Conservation (phyloP, 345 rosid species). For the Luvunga scandens region DNA sequence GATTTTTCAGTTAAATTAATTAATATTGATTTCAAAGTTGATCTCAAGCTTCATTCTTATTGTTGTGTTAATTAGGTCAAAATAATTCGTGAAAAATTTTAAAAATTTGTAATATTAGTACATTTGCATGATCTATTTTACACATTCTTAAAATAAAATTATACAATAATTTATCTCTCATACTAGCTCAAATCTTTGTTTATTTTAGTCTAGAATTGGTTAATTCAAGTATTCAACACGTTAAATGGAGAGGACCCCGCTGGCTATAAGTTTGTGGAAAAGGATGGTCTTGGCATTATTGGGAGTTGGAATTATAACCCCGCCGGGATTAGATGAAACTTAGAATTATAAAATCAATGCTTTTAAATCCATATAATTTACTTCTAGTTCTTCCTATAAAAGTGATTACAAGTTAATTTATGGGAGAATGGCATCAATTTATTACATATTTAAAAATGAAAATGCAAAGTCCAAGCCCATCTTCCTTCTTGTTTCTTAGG, state of each 20-base stretch:
- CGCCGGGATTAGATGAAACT: not conserved
- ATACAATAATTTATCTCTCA: not conserved
- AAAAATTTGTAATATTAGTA: too few relatives aligned
- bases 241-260: not conserved
- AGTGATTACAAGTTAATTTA: not conserved
- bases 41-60: too few relatives aligned
- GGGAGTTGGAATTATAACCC: not conserved
- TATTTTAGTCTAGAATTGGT: not conserved
- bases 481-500: conserved; percentile 19
- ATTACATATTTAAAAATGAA: not conserved
- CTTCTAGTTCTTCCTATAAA: too few relatives aligned
- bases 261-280: too few relatives aligned
- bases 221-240: not conserved
- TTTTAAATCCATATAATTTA: not conserved
- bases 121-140: too few relatives aligned
- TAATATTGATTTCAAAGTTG: too few relatives aligned
- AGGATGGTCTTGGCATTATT: not conserved
- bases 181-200: not conserved
- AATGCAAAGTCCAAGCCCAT: not conserved
- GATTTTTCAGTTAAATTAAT: too few relatives aligned
- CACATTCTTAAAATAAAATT: too few relatives aligned
- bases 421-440: not conserved
- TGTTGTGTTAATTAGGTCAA: too few relatives aligned
- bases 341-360: not conserved
- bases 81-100: not conserved